Base-by-base conservation (phyloP, 257 asterid genomes). In the Solanum piurae region DNA sequence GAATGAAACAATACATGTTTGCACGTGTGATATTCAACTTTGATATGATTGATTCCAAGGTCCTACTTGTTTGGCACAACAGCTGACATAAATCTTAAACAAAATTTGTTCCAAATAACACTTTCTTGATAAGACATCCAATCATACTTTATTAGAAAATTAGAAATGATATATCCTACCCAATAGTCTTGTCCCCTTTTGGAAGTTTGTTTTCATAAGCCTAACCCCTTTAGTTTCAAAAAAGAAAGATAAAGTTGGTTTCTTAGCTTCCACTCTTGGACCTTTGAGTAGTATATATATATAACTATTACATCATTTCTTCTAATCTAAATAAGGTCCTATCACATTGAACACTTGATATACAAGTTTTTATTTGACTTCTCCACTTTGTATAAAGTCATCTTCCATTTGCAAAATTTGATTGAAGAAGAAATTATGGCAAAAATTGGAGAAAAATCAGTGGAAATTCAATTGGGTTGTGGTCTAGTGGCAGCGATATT, bases 241-340 rank as follows among this genome's bases (percentile, higher is more conserved):
- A 52, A 88, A 88, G 83, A 74, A 87, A 42, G 49, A 82, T 89
- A 89, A 92, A 91, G 90, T 87, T 87, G 90, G 86, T 91, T 92
- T 89, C 95, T 94, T 94, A 88, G 88, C 93, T 82, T 89, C 93
- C 88, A 92, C 93, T 92, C 93, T 86, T 68, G 49, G 82, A 72
- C 36, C 83, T 55, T 13, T 72, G 38, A 87, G 46, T 69, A 62
- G 37, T 88, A 52, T 86, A 89, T 74, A 90, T 52, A 6, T 52
- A 52, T 52, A 88, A 66, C 86, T 66, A 71, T 71, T 12, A 25
- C 55, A 80, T 46, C 66, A 80, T 80, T 80, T 80, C 10, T 80
- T 49, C 85, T 16, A 71, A 80, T 80, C 40, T 5, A 46, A 49
- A 82, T 82, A n/a, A 49, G 69, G 76, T 29, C 87, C 90, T 87